Evolutionary conservation across 768 basidiomycete species (phyloP).

Genomic region (Hysterangium stoloniferum): DNA sequence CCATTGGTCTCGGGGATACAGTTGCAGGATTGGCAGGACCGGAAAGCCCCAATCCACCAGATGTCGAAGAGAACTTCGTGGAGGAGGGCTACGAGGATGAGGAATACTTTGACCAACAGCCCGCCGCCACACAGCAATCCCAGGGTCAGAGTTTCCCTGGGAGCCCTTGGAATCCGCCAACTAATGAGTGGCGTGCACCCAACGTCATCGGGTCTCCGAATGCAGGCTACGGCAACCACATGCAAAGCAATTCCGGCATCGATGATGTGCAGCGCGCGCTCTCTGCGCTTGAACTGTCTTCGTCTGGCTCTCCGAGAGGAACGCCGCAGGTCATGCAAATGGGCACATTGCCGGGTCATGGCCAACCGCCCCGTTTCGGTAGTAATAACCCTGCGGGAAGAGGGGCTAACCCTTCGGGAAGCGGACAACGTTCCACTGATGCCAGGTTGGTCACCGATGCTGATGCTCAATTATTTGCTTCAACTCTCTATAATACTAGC

Average conservation of each 20-base stretch:
- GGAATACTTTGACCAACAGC: constrained; percentile 42
- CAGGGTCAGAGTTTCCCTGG: constrained; percentile 2
- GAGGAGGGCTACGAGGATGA: constrained; percentile 38
- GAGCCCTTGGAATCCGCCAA: constrained; percentile 3
- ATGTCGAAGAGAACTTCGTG: constrained; percentile 29
- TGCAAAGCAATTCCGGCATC: constrained; percentile 29
- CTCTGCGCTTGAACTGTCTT: constrained; percentile 52
- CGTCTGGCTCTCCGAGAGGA: constrained; percentile 5
- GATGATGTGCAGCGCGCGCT: constrained; percentile 76
- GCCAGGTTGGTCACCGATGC: constrained; percentile 1
- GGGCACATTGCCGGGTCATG: constrained; percentile 32
- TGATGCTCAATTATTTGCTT: background rate
- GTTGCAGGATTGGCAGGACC: constrained; percentile 18
- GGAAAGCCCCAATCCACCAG: constrained; percentile 33
- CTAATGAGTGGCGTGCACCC: background rate
- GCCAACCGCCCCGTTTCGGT: constrained; percentile 66
- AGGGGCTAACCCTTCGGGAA: background rate
- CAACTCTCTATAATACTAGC: constrained; percentile 1
- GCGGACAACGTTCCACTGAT: constrained; percentile 4
- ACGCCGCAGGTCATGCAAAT: constrained; percentile 5
- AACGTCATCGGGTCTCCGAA: background rate
- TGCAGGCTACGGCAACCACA: constrained; percentile 12
- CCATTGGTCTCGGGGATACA: constrained; percentile 7
- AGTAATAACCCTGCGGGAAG: constrained; percentile 35
- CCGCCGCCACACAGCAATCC: constrained; percentile 30